Percentiles rank a stretch among this genome's conserved stretches.
Evolutionary conservation across 768 basidiomycete genomes (phyloP).

Genomic region (Naganishia randhawae): DNA sequence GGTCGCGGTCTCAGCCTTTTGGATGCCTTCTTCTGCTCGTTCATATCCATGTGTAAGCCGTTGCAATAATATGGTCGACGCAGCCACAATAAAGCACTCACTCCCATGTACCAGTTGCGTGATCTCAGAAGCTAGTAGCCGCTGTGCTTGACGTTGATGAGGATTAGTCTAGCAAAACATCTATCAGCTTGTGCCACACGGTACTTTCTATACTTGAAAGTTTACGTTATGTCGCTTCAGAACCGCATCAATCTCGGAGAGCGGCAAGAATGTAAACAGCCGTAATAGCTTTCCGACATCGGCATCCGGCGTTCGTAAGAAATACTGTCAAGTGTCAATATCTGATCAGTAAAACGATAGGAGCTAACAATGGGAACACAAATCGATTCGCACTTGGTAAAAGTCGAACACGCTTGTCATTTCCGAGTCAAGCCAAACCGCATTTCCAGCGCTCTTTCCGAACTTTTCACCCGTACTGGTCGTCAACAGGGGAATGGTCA

Average conservation of each 20-base stretch:
- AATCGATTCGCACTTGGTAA: constrained; percentile 66
- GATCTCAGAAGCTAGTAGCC: constrained; percentile 59
- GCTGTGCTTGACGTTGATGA: constrained; percentile 56
- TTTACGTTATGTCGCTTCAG: constrained; percentile 62
- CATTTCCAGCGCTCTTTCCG: constrained; percentile 94
- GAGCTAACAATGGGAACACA: neutral
- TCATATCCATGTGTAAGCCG: neutral
- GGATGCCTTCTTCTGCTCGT: constrained; percentile 52
- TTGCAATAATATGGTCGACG: neutral
- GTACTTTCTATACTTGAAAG: constrained; percentile 13
- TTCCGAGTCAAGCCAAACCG: constrained; percentile 76
- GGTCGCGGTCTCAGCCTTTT: constrained; percentile 55
- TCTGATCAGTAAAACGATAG: neutral
- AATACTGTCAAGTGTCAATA: constrained; percentile 62
- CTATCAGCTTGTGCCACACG: neutral
- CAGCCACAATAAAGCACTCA: constrained; percentile 45
- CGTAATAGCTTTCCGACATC: constrained; percentile 76
- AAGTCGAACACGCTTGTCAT: constrained; percentile 87
- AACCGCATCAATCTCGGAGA: constrained; percentile 59
- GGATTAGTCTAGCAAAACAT: constrained; percentile 47
- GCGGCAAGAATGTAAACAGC: constrained; percentile 72
- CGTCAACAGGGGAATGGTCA: constrained; percentile 91
- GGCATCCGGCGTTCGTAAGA: constrained; percentile 71
- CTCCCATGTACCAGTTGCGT: constrained; percentile 62
- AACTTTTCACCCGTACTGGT: constrained; percentile 89